Conservation (phyloP, 257 asterid genomes). For the Scutellaria galericulata region DNA sequence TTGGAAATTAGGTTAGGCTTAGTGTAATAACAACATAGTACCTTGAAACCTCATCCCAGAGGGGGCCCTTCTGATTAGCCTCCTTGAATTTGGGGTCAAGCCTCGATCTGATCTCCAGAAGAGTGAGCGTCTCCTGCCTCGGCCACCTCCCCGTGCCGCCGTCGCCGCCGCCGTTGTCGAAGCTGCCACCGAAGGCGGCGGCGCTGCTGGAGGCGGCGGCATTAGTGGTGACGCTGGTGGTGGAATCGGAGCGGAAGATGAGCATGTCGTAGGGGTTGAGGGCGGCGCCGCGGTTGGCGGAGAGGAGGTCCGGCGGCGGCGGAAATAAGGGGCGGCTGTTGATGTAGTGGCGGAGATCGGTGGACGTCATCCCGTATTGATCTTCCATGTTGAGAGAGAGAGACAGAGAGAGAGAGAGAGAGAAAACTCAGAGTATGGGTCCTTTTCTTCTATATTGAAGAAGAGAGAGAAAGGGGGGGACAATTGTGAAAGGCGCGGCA, state of each 20-base stretch:
- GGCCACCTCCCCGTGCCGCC: constrained; percentile 94
- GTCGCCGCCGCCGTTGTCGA: constrained; percentile 51
- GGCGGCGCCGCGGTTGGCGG: constrained; percentile 46
- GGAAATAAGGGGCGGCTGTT: constrained; percentile 59
- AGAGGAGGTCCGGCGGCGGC: constrained; percentile 56
- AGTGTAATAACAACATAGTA: constrained; percentile 28
- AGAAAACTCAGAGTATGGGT: background rate
- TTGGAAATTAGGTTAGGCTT: constrained; percentile 27
- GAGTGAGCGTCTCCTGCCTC: constrained; percentile 92
- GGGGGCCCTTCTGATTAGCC: constrained; percentile 92
- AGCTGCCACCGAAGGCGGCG: constrained; percentile 40
- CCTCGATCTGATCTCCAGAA: constrained; percentile 96
- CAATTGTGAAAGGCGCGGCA: constrained; percentile 71
- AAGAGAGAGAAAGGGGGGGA: constrained; percentile 37
- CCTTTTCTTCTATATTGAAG: background rate
- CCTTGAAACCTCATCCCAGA: constrained; percentile 99
- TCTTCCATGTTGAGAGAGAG: constrained; percentile 60
- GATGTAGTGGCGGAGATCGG: constrained; percentile 76
- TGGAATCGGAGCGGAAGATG: constrained; percentile 56
- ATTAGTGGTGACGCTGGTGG: constrained; percentile 26
- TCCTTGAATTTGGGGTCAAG: constrained; percentile 92
- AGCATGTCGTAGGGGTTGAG: constrained; percentile 64
- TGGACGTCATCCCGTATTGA: constrained; percentile 57
- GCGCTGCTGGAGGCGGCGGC: constrained; percentile 31
- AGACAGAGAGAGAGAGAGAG: constrained; percentile 15